phyloP scores from a whole-genome alignment of 2,329 filamentous ascomycete genomes.

The Penicillium aurantiogriseum region DNA sequence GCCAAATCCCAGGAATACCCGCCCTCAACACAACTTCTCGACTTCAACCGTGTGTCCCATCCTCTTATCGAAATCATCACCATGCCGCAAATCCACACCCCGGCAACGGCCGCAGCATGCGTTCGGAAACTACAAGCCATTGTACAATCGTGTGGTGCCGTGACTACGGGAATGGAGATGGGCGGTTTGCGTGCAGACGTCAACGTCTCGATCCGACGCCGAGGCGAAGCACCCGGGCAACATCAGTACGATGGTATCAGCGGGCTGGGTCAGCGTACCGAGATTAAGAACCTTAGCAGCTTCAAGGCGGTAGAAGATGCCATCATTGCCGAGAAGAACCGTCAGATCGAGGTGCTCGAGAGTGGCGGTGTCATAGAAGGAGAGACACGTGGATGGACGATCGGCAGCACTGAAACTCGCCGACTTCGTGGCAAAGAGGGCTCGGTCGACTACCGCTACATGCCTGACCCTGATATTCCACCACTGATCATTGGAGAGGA shows the following conservation, averaged over 20 bases:
- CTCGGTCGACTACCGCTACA: conserved; percentile 96
- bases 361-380: conserved; percentile 71
- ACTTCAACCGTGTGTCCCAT: conserved; percentile 89
- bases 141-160: conserved; percentile 76
- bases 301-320: conserved; percentile 95
- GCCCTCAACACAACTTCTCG: conserved; percentile 71
- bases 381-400: conserved; percentile 90
- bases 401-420: conserved; percentile 78
- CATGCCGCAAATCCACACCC: conserved; percentile 80
- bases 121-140: conserved; percentile 85
- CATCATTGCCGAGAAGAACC: conserved; percentile 83
- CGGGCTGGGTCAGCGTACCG: conserved; percentile 79
- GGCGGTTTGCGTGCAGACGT: conserved; percentile 90
- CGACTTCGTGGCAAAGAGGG: conserved; percentile 89
- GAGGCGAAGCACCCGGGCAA: conserved; percentile 46
- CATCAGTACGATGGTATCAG: conserved; percentile 57
- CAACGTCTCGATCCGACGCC: conserved; percentile 80
- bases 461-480: conserved; percentile 90
- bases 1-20: conserved; percentile 85
- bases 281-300: conserved; percentile 96
- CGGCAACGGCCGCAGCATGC: conserved; percentile 80
- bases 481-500: conserved; percentile 73
- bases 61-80: conserved; percentile 96
- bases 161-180: conserved; percentile 87
- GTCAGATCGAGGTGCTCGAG: conserved; percentile 80